These are phyloP conservation scores for Solanum pinnatisectum DNA, from an alignment of 257 asterid genomes.

Conservation along the genomic window DNA sequence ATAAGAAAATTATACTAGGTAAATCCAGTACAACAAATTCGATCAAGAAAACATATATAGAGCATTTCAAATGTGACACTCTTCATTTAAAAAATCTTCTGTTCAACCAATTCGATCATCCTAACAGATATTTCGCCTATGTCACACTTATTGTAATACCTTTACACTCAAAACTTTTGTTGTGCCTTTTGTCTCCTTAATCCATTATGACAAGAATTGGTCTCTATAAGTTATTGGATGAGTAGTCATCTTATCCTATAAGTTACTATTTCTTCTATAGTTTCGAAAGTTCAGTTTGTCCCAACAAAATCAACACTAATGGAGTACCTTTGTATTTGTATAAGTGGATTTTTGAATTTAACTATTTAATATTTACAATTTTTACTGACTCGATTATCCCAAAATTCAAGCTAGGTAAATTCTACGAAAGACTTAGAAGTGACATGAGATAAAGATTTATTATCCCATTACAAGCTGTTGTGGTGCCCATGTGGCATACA, in stretches of 20 bases:
- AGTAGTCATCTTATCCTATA: background rate
- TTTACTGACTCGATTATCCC: background rate
- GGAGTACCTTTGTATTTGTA: background rate
- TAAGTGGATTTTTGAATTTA: background rate
- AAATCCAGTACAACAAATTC: background rate
- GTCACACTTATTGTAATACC: background rate
- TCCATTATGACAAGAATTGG: background rate
- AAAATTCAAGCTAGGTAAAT: background rate
- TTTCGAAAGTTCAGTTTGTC: background rate
- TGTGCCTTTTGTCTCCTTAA: background rate
- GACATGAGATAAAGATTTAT: no score
- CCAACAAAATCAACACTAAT: background rate
- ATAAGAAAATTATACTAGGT: background rate
- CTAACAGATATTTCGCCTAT: background rate
- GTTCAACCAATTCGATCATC: background rate
- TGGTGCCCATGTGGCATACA: background rate
- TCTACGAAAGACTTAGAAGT: background rate
- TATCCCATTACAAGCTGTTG: background rate
- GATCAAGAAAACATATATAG: background rate
- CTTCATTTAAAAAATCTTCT: background rate
- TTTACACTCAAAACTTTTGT: background rate
- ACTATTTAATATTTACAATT: background rate
- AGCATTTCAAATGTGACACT: background rate
- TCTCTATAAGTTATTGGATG: background rate
- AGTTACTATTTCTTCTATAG: background rate